Evolutionary conservation across 2,329 filamentous ascomycete species (phyloP).

Genomic region (Trichocomaceae sp.): DNA sequence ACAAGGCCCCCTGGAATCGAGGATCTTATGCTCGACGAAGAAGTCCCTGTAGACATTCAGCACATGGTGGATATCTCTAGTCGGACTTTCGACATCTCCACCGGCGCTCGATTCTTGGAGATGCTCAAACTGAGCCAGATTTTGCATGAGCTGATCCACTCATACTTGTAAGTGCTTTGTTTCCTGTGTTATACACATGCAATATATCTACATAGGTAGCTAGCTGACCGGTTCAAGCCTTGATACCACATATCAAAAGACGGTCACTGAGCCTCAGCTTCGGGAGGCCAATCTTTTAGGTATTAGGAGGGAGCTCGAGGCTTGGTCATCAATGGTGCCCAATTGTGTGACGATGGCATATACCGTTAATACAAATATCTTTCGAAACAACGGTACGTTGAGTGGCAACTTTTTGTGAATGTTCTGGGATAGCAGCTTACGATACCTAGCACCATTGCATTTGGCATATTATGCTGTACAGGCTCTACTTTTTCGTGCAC

Average conservation of each 20-base stretch:
- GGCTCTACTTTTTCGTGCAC: constrained; percentile 38
- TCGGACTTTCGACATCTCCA: constrained; percentile 12
- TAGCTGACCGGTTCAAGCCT: no score
- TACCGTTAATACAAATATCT: constrained; percentile 9
- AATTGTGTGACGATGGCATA: constrained; percentile 17
- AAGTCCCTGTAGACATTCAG: constrained; percentile 34
- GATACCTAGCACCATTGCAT: constrained; percentile 29
- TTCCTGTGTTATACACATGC: neutral
- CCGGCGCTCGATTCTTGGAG: constrained; percentile 35
- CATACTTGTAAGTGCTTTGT: neutral
- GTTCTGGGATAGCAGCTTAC: neutral
- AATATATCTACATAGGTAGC: neutral
- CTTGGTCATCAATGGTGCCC: constrained; percentile 18
- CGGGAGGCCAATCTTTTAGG: constrained; percentile 12
- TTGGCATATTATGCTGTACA: constrained; percentile 40
- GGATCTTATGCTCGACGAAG: constrained; percentile 40
- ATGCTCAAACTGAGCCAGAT: constrained; percentile 15
- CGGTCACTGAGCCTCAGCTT: neutral
- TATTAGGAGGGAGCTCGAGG: constrained; percentile 15
- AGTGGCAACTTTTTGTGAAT: neutral
- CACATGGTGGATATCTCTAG: constrained; percentile 27
- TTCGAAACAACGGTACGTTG: constrained; percentile 18
- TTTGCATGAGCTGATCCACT: constrained; percentile 16
- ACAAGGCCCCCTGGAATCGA: constrained; percentile 37
- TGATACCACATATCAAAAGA: neutral